These are phyloP conservation scores for Zymoseptoria crescenta DNA, from an alignment of 2,329 filamentous ascomycete genomes.

Conservation along the genomic window DNA sequence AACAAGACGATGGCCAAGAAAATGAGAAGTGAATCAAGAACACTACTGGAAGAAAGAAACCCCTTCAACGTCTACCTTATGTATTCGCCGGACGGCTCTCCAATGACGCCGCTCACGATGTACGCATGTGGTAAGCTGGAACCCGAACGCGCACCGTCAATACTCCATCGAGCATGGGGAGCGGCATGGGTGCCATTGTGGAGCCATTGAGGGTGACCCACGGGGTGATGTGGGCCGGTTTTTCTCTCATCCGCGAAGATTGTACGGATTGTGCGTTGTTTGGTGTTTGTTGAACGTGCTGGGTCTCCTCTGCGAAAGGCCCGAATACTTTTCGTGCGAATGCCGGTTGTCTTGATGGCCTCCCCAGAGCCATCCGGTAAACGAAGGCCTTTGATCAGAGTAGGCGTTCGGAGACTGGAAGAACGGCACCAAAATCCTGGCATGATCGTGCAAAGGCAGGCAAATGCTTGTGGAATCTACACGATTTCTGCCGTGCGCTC, in stretches of 20 bases:
- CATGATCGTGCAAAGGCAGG: background rate
- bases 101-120: background rate
- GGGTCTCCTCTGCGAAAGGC: no score
- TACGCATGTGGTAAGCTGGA: background rate
- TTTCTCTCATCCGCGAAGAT: background rate
- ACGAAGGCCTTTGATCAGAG: no score
- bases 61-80: background rate
- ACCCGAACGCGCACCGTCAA: background rate
- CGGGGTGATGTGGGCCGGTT: background rate
- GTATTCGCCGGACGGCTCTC: no score
- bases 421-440: background rate
- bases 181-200: background rate
- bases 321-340: no score
- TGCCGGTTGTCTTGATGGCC: background rate
- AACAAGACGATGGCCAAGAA: constrained; percentile 1
- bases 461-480: background rate
- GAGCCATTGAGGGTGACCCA: background rate
- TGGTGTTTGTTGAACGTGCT: background rate
- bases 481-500: no score
- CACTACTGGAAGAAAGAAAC: background rate
- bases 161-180: background rate
- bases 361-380: background rate
- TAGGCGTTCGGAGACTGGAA: background rate
- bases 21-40: background rate
- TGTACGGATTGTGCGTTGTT: background rate